Evolutionary conservation across 116 monocot genomes (phyloP), one percentile per base, ranked within the genome.

Genomic region (Iris pallida): DNA sequence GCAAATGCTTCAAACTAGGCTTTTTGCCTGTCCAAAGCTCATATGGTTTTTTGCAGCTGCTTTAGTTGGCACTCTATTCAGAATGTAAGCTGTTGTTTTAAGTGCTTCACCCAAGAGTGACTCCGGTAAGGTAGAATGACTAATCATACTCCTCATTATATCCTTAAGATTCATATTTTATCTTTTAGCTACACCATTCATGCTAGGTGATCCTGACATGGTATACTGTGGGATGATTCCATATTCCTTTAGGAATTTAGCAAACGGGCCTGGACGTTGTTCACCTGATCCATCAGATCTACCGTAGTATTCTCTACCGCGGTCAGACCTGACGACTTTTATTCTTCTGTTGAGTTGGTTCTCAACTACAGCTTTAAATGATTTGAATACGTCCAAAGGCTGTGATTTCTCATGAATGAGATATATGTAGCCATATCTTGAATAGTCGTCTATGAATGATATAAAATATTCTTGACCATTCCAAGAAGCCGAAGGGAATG

Each of bases 11-110:
- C 6, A 72, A 30, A 30, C 30, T 30, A 30, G 30, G 30, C 30
- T 30, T 30, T 30, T 3, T 30, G 30, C 30, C 30, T 30, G 30
- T 30, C 30, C 30, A 30, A 30, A 30, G 30, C 49, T 71, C 75
- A 75, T 68, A 68, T 59, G 59, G 68, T 4, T 75, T 51, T 75
- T 68, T 20, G 48, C 0, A 19, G 42, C 14, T 44, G 53, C 71
- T 44, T 65, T 78, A 59, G 52, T 71, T 58, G 58, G 78, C 0
- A 71, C 66, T n/a, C 66, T 64, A 20, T 78, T 71, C 8, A 78
- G 42, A 16, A 65, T 65, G 57, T 71, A 77, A 13, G 65, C 16
- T 68, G 67, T 51, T 43, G 42, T 75, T 43, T 68, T 75, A 12
- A 75, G 43, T 59, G 68, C 61, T 51, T 71, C 69, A 43, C 59